Evolutionary conservation across 1,284 basidiomycete species (phyloP), one percentile per base, ranked within the genome.

Genomic region (Exobasidium rhododendri): DNA sequence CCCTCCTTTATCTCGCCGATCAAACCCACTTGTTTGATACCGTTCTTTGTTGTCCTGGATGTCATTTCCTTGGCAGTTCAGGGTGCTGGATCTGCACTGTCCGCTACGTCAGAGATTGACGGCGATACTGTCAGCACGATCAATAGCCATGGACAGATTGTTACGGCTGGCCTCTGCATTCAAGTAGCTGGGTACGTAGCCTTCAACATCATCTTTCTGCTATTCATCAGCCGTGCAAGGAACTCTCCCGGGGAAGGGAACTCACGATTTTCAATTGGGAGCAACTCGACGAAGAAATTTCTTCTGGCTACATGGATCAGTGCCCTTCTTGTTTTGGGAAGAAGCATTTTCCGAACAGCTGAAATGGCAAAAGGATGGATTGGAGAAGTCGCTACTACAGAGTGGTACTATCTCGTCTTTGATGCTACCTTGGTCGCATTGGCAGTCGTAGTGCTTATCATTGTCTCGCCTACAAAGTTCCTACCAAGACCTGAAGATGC

Each of bases 291-390:
- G n/a, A 32, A 46, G 14, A 22, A 24, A 4, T 31, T 32, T n/a
- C 22, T 62, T 2, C 24, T 58, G 24, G 31, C 30, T 2, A 29
- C 55, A 29, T 62, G 32, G 20, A 10, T 35, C 7, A 22, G 28
- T 56, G 52, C 60, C 6, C 10, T 56, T 17, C 47, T 62, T 22
- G 35, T 60, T 24, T 31, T 62, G 24, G 22, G 24, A 11, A 26
- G 60, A 13, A 32, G 53, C 20, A 22, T 24, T 29, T 62, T 62
- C 35, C 55, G 60, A 24, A 58, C 54, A 10, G 59, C 35, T 2
- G 60, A 62, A 46, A 62, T 62, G 60, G 52, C 60, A 30, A 29
- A 30, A 46, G 60, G 60, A 7, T 62, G 60, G 60, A 58, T 62
- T 28, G 52, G 59, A 10, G 30, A 20, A 24, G 58, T 61, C 17